phyloP scores from a whole-genome alignment of 495 filamentous ascomycete species.

The Bathelium albidoporum region DNA sequence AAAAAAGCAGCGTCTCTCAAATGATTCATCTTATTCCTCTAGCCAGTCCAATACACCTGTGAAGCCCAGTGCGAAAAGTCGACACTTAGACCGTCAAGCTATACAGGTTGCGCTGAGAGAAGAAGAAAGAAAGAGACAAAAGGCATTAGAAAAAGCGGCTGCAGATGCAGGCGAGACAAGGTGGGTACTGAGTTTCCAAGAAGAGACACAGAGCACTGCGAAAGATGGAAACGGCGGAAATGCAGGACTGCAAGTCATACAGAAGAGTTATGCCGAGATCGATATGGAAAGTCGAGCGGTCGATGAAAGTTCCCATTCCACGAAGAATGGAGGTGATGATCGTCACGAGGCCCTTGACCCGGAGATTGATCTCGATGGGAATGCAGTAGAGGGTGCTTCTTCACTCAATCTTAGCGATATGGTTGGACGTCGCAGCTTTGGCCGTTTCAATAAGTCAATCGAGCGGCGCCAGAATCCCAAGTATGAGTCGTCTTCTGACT shows the following conservation, averaged over 20 bases:
- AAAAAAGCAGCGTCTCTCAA: slow-evolving; percentile 39
- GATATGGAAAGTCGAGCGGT: slow-evolving; percentile 16
- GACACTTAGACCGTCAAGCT: slow-evolving; percentile 34
- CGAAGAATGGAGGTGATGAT: not conserved
- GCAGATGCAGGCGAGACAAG: slow-evolving; percentile 71
- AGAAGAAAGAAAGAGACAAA: slow-evolving; percentile 63
- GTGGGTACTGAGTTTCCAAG: slow-evolving; percentile 63
- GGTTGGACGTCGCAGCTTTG: slow-evolving; percentile 39
- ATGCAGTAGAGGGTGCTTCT: slow-evolving; percentile 17
- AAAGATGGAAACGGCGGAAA: not conserved
- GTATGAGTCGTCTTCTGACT: slow-evolving; percentile 3
- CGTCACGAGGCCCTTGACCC: not conserved
- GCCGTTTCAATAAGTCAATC: slow-evolving; percentile 19
- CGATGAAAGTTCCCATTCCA: not conserved
- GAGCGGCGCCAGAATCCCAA: slow-evolving; percentile 18
- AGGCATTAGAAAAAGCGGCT: slow-evolving; percentile 59
- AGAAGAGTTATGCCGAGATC: slow-evolving; percentile 37
- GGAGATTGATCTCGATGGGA: slow-evolving; percentile 3
- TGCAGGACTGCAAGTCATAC: slow-evolving; percentile 25
- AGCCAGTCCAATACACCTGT: slow-evolving; percentile 15
- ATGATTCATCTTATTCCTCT: slow-evolving; percentile 16
- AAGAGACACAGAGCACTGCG: slow-evolving; percentile 12
- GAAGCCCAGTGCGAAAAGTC: slow-evolving; percentile 20
- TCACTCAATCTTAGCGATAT: slow-evolving; percentile 4
- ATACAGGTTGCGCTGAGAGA: slow-evolving; percentile 61